Percentiles rank a stretch among this genome's conserved stretches.
Conservation (phyloP, 257 asterid species). For the Paraleonurus japonicus region DNA sequence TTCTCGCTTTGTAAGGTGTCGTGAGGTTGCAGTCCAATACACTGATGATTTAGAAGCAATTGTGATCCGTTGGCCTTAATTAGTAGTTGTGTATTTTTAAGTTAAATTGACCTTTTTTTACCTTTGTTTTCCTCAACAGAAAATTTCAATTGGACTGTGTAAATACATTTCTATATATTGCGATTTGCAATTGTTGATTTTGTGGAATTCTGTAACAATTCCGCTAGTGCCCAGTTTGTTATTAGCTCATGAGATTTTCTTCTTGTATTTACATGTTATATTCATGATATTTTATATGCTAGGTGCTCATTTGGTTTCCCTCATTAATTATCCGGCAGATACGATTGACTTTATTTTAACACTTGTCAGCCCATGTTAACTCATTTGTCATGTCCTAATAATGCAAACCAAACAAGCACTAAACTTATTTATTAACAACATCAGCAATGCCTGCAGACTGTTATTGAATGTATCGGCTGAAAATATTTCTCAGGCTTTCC, state of each 20-base stretch:
- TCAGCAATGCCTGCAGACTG: background rate
- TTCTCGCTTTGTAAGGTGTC: conserved; percentile 14
- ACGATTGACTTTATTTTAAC: too few relatives aligned
- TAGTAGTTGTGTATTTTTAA: conserved; percentile 18
- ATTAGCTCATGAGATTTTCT: background rate
- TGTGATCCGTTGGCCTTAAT: conserved; percentile 32
- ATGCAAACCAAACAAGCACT: too few relatives aligned
- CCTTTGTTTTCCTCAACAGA: conserved; percentile 26
- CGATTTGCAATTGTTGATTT: conserved; percentile 34
- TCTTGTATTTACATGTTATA: background rate
- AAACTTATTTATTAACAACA: background rate
- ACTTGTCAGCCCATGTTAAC: too few relatives aligned
- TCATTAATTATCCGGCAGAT: too few relatives aligned
- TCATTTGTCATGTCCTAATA: too few relatives aligned
- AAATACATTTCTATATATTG: conserved; percentile 57
- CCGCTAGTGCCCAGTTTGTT: background rate
- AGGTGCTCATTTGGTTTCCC: too few relatives aligned
- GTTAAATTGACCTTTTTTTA: conserved; percentile 19
- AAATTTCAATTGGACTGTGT: conserved; percentile 49
- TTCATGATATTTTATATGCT: too few relatives aligned
- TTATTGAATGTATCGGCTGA: background rate
- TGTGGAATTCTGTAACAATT: background rate
- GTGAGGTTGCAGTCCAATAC: conserved; percentile 29
- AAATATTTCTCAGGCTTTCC: too few relatives aligned
- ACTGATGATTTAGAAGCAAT: conserved; percentile 36